Evolutionary conservation across 2,329 filamentous ascomycete species (phyloP), one percentile per base, ranked within the genome.

Genomic region (Xylaria digitata): DNA sequence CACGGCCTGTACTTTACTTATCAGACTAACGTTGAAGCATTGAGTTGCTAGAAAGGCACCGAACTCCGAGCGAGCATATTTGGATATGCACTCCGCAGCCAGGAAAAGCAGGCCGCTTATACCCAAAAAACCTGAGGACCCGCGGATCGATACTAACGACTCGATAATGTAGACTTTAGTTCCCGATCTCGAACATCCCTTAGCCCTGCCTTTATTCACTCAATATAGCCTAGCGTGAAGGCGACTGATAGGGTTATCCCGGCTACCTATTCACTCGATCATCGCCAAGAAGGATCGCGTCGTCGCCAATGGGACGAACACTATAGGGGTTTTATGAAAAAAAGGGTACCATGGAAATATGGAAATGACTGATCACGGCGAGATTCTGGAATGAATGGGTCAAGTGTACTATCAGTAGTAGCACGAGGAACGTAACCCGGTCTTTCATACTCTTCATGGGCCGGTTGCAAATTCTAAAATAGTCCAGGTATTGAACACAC

Each of bases 131-230:
- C 34, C 32, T 48, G 13, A 17, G 48, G 30, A 26, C 6, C 34
- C 17, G 45, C n/a, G 32, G 45, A 57, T 30, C 50, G 6, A 32
- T 60, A 23, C 55, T 19, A 30, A 15, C 9, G 6, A 37, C 48
- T 61, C 37, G 37, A 49, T 30, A 46, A 46, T n/a, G 56, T 37
- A 11, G 50, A 48, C 32, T 63, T 46, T 21, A 58, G 48, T 48
- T 61, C 34, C 46, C 46, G 37, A 34, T 43, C 37, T 48, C 8
- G 49, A 50, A 34, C 23, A 37, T 26, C 42, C 30, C 37, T 42
- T 32, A 40, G 34, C 37, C 26, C 26, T 26, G 5, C 26, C 26
- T 26, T 26, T 26, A 26, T 5, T 26, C 50, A 65, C 55, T 53
- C 7, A 45, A 40, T 13, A 30, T 19, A 8, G 42, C n/a, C n/a